Evolutionary conservation across 768 basidiomycete species (phyloP).

Genomic region (Harrya chromipes): DNA sequence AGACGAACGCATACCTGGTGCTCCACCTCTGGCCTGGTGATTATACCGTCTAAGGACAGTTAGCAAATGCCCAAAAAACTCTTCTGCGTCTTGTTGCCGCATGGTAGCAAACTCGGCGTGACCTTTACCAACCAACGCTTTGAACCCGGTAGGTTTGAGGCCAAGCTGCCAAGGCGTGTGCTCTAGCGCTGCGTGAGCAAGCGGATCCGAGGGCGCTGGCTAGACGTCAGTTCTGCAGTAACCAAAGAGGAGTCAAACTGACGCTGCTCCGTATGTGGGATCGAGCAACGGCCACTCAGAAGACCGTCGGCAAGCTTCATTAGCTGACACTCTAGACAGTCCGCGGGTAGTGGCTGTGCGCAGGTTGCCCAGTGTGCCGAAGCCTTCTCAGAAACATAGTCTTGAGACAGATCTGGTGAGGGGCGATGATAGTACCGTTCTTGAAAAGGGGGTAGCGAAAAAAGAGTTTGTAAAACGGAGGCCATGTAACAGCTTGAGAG

Average conservation of each 20-base stretch:
- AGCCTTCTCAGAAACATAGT: constrained; percentile 31
- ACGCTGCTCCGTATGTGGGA: constrained; percentile 43
- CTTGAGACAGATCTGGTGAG: constrained; percentile 7
- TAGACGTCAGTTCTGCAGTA: constrained; percentile 4
- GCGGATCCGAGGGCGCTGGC: constrained; percentile 31
- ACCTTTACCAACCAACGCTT: constrained; percentile 85
- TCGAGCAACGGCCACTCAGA: constrained; percentile 87
- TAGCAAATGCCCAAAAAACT: constrained; percentile 84
- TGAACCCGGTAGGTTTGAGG: constrained; percentile 78
- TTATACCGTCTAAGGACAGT: constrained; percentile 66
- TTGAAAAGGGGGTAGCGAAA: constrained; percentile 77
- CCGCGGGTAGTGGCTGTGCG: constrained; percentile 63
- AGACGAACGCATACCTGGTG: constrained; percentile 26
- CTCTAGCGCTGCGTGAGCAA: constrained; percentile 29
- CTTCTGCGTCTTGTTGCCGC: constrained; percentile 96
- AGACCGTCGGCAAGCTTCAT: constrained; percentile 90
- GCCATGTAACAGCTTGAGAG: constrained; percentile 90
- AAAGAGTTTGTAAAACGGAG: constrained; percentile 83
- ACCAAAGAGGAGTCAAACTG: constrained; percentile 7
- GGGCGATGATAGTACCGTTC: constrained; percentile 55
- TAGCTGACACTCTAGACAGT: constrained; percentile 95
- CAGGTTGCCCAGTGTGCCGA: constrained; percentile 60
- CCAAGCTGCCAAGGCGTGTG: constrained; percentile 61
- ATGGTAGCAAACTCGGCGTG: constrained; percentile 95
- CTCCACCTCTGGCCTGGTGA: constrained; percentile 42